Evolutionary conservation across 2,329 filamentous ascomycete species (phyloP), one percentile per base, ranked within the genome.

Genomic region (Xylariaceae sp.): DNA sequence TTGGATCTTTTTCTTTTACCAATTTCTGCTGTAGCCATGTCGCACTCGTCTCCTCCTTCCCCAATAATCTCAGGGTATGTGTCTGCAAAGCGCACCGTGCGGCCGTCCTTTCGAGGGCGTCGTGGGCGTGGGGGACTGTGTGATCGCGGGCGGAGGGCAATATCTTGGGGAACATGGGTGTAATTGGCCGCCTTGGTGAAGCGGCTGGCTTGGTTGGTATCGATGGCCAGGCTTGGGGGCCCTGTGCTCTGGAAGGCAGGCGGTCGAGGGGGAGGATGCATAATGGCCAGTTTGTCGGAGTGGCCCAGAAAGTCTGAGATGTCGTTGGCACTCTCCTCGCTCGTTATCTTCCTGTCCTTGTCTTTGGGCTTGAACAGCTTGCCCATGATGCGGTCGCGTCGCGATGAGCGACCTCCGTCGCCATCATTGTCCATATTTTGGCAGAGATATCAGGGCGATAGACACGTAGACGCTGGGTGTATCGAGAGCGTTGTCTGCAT

Each of bases 1-100:
- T 65, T 71, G 45, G 66, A 64, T 60, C 68, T 75, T 69, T 80
- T 86, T 56, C 73, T 75, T 66, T 75, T 78, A 5, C 83, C 85
- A 49, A 96, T 86, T 65, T 94, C 88, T 17, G 83, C 75, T 1
- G 85, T 81, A 1, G 89, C 88, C 9, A 80, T 74, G 48, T 89
- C 84, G 49, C 88, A 87, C 69, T 96, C 91, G 64, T 97, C 93
- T 33, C 93, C 93, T 52, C 93, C 93, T 69, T 93, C 87, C 43
- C 93, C 93, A 64, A 97, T 97, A 56, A 96, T 72, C 43, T 90
- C 87, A 6, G 92, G 91, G 49, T 80, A 77, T 10, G 79, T 80
- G 60, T 89, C 83, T 47, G 80, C 81, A 63, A 97, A 97, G 50
- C 78, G 82, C 34, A 97, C 92, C 5, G 75, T 75, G 55, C 94